A percentile compares a stretch with the other conserved stretches of the same genome.
phyloP scores from a whole-genome alignment of 768 basidiomycete species.

The Hygrophorus pudorinus region DNA sequence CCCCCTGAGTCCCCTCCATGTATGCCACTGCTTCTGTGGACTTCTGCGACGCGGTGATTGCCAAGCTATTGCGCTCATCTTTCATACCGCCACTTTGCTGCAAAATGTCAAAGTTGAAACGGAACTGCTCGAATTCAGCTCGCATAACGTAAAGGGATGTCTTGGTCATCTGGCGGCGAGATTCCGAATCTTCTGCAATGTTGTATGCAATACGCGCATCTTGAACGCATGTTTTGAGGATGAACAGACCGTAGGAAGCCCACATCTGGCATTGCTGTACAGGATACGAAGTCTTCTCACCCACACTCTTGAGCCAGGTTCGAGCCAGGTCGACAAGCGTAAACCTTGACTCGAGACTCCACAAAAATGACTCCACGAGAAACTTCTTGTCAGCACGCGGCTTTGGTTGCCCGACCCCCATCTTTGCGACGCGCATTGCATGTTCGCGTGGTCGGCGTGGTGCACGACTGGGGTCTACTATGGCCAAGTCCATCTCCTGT shows the following conservation, averaged over 20 bases:
- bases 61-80: constrained; percentile 15
- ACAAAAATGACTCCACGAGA: constrained; percentile 51
- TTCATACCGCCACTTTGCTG: constrained; percentile 17
- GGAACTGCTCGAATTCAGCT: constrained; percentile 37
- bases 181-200: constrained; percentile 38
- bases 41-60: constrained; percentile 8
- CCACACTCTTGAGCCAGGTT: constrained; percentile 28
- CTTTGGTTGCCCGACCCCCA: constrained; percentile 44
- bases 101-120: constrained; percentile 32
- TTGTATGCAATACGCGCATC: constrained; percentile 38
- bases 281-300: constrained; percentile 12
- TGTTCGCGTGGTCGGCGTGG: constrained; percentile 34
- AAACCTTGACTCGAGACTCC: constrained; percentile 43
- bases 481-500: constrained; percentile 29
- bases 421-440: constrained; percentile 41
- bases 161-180: constrained; percentile 41
- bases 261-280: constrained; percentile 29
- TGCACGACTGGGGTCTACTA: constrained; percentile 21
- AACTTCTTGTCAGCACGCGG: constrained; percentile 53
- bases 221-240: constrained; percentile 33
- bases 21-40: constrained; percentile 7
- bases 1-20: constrained; percentile 9
- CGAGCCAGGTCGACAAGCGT: constrained; percentile 34
- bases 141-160: constrained; percentile 35
- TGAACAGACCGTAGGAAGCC: constrained; percentile 36